Percentiles rank a stretch among this genome's conserved stretches.
Evolutionary conservation across 352 stramenopile genomes (phyloP).

Genomic region (Phytophthora pluvialis): DNA sequence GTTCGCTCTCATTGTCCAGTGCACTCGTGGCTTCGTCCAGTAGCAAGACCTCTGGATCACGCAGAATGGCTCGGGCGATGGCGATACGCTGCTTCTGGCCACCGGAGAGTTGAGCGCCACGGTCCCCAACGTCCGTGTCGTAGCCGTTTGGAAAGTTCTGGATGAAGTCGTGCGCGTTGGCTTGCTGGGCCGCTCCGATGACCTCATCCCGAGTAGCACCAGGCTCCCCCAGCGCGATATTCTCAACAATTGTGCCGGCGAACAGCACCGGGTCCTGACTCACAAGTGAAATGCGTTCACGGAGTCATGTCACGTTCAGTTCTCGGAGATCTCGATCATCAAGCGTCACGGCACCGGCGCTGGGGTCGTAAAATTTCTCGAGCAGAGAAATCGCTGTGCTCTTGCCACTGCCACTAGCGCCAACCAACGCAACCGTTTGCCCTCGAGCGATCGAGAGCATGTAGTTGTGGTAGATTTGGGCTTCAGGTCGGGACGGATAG

Average conservation of each 20-base stretch:
- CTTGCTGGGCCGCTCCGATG: conserved; percentile 38
- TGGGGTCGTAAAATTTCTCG: conserved; percentile 43
- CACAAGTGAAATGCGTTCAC: conserved; percentile 42
- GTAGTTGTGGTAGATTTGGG: conserved; percentile 49
- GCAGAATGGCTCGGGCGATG: conserved; percentile 41
- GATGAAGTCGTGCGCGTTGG: conserved; percentile 49
- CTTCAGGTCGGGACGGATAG: conserved; percentile 42
- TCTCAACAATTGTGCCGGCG: conserved; percentile 41
- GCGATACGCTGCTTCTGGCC: conserved; percentile 48
- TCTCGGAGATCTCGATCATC: conserved; percentile 40
- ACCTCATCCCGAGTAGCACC: conserved; percentile 41
- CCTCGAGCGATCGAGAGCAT: conserved; percentile 37
- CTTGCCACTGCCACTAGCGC: conserved; percentile 43
- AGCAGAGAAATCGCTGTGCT: conserved; percentile 44
- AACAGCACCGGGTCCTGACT: conserved; percentile 48
- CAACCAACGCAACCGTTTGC: conserved; percentile 45
- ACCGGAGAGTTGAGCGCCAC: conserved; percentile 41
- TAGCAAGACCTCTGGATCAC: conserved; percentile 38
- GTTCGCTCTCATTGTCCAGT: conserved; percentile 45
- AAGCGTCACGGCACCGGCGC: conserved; percentile 34
- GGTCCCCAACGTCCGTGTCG: conserved; percentile 43
- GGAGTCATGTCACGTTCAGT: conserved; percentile 41
- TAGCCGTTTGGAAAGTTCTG: conserved; percentile 40
- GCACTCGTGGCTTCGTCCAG: conserved; percentile 44
- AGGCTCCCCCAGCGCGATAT: conserved; percentile 44